A percentile compares a stretch with the other conserved stretches of the same genome.
Evolutionary conservation across 257 asterid species (phyloP).

Genomic region (Fraxinus pennsylvanica): DNA sequence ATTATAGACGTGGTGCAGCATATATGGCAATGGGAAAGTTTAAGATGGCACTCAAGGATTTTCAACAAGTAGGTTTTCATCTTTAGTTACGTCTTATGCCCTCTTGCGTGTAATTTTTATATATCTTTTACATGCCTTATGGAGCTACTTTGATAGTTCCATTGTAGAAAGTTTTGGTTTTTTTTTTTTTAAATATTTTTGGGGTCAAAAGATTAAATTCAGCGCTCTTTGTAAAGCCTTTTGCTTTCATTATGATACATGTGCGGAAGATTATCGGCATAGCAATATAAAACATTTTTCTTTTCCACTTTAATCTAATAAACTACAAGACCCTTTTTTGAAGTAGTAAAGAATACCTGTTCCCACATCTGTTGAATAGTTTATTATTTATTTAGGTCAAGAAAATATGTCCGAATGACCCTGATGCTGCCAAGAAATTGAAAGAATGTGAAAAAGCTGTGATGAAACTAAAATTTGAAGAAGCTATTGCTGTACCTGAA

Average conservation of each 20-base stretch:
- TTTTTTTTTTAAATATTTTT: no score
- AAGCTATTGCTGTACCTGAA: conserved; percentile 87
- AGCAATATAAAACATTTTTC: no score
- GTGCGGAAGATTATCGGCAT: no score
- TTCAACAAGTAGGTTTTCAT: conserved; percentile 62
- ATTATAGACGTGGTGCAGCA: conserved; percentile 97
- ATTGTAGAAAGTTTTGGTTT: no score
- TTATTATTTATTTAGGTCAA: conserved; percentile 38
- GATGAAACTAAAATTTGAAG: conserved; percentile 94
- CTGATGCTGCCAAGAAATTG: conserved; percentile 56
- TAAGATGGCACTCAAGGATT: conserved; percentile 90
- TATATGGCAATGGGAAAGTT: conserved; percentile 94
- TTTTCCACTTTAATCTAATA: background rate
- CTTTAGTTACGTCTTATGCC: no score
- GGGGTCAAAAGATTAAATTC: no score
- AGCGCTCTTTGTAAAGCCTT: no score
- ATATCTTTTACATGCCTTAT: no score
- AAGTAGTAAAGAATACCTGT: background rate
- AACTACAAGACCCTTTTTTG: background rate
- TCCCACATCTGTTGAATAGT: background rate
- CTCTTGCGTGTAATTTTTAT: no score
- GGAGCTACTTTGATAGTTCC: no score
- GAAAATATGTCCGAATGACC: conserved; percentile 51
- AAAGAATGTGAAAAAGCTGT: conserved; percentile 86
- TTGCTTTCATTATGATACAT: no score